Evolutionary conservation across 2,329 filamentous ascomycete species (phyloP).

Genomic region (Talaromyces sp.): DNA sequence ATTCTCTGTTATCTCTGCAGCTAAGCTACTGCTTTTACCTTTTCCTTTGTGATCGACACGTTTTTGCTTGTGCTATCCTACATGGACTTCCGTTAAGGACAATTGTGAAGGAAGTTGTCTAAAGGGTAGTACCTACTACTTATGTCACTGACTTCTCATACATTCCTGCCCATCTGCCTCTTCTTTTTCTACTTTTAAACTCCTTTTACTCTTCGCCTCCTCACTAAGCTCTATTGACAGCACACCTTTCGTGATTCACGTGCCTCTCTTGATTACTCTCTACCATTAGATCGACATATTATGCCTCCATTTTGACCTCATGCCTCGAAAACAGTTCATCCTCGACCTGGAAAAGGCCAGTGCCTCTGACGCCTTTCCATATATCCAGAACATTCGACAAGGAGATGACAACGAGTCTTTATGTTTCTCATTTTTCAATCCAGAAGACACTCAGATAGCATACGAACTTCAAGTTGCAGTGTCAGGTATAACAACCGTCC

Average conservation of each 20-base stretch:
- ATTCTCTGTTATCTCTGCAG: not conserved
- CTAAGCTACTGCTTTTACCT: not conserved
- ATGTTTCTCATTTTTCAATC: constrained; percentile 54
- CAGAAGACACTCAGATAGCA: constrained; percentile 23
- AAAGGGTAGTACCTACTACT: not conserved
- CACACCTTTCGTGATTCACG: not conserved
- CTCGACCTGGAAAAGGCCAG: constrained; percentile 52
- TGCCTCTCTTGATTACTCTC: not conserved
- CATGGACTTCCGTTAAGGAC: not conserved
- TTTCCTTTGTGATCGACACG: not conserved
- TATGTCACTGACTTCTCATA: not conserved
- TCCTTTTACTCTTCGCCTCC: not conserved
- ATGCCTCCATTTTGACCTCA: constrained; percentile 31
- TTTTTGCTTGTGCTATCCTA: not conserved
- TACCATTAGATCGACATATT: not conserved
- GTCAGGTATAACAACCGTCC: constrained; percentile 31
- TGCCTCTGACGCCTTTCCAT: constrained; percentile 36
- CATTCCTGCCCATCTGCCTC: not conserved
- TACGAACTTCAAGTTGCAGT: constrained; percentile 40
- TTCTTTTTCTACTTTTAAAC: not conserved
- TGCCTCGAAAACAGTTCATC: constrained; percentile 66
- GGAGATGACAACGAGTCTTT: constrained; percentile 73
- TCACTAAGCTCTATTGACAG: not conserved
- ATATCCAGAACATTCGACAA: constrained; percentile 54
- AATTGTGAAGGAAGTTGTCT: not conserved